Conservation (phyloP, 257 asterid genomes). For the Solanum chiquidenum region DNA sequence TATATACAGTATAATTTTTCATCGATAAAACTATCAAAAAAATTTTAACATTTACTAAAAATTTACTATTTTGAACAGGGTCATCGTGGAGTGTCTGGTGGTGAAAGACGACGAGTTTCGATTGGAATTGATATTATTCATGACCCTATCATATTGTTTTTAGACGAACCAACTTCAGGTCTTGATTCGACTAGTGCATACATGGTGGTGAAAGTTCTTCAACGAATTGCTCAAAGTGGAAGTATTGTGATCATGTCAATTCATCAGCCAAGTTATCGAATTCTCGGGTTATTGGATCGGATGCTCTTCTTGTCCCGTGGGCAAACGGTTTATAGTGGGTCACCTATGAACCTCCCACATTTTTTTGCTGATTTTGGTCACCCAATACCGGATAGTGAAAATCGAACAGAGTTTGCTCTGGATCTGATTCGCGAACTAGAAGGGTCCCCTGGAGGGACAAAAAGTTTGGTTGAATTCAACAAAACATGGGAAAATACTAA, state of each 20-base stretch:
- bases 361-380: slow-evolving; percentile 66
- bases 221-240: slow-evolving; percentile 74
- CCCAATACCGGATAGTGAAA: slow-evolving; percentile 68
- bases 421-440: slow-evolving; percentile 70
- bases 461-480: slow-evolving; percentile 56
- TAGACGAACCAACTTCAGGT: slow-evolving; percentile 82
- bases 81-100: slow-evolving; percentile 57
- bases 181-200: slow-evolving; percentile 81
- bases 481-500: slow-evolving; percentile 41
- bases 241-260: slow-evolving; percentile 73
- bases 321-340: slow-evolving; percentile 65
- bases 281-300: slow-evolving; percentile 48
- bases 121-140: slow-evolving; percentile 81
- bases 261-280: slow-evolving; percentile 77
- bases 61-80: slow-evolving; percentile 9
- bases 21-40: not conserved
- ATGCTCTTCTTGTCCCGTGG: slow-evolving; percentile 67
- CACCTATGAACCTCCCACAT: slow-evolving; percentile 38
- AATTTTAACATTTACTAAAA: not conserved
- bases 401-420: slow-evolving; percentile 56
- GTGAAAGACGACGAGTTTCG: slow-evolving; percentile 66
- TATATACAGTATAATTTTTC: not conserved
- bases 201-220: slow-evolving; percentile 75
- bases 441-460: slow-evolving; percentile 61
- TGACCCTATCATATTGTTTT: slow-evolving; percentile 63